phyloP scores from a whole-genome alignment of 805 yeast species.

The Spathaspora sp. region DNA sequence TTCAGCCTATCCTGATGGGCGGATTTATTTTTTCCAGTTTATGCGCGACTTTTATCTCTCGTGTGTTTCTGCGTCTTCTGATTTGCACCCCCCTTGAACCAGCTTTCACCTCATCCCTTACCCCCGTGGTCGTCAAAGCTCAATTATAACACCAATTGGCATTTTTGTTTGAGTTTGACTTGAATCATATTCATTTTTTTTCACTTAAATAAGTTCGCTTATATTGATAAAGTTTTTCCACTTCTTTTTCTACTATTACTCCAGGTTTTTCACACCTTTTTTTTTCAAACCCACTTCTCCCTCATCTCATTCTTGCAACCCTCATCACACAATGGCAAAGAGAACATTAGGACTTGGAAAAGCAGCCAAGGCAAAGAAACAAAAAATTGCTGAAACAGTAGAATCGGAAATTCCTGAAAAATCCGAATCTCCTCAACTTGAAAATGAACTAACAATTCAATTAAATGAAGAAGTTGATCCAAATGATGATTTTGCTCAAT shows the following conservation, averaged over 20 bases:
- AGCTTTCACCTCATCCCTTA: background rate
- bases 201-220: background rate
- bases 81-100: background rate
- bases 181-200: too few species aligned
- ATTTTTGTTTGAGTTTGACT: too few species aligned
- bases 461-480: conserved; percentile 67
- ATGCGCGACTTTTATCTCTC: background rate
- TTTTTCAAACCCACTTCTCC: background rate
- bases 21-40: background rate
- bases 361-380: conserved; percentile 47
- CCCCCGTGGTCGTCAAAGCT: background rate
- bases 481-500: conserved; percentile 75
- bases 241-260: background rate
- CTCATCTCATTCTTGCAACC: background rate
- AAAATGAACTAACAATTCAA: conserved; percentile 49
- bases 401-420: conserved; percentile 12
- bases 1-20: background rate
- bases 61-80: too few species aligned
- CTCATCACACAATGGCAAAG: conserved; percentile 17
- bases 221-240: background rate
- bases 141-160: too few species aligned
- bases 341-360: conserved; percentile 40
- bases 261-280: background rate
- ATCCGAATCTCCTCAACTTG: conserved; percentile 7
- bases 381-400: conserved; percentile 17